Evolutionary conservation across 371 early-diverging fungal species (phyloP), one percentile per base, ranked within the genome.

Genomic region (Enteropsectra breve): DNA sequence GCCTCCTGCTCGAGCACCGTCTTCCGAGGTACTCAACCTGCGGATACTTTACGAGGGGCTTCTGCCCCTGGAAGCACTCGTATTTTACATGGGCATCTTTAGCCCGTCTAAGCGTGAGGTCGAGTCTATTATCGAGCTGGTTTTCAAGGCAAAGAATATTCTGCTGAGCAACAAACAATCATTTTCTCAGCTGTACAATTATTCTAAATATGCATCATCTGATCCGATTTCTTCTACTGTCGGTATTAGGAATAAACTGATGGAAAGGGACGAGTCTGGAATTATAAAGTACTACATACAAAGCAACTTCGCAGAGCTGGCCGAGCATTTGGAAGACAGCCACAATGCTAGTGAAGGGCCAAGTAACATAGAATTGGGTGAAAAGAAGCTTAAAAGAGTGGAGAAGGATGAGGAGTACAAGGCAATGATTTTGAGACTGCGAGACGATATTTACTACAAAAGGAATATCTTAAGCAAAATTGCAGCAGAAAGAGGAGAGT

Each of bases 81-180:
- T 30, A 2, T 66, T 60, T 23, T 32, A 50, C 4, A 47, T 47
- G 23, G 57, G 57, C n/a, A 28, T 47, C 47, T 36, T 45, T 29
- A 23, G 33, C 33, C 6, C 34, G 2, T 48, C 6, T 2, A 58
- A 33, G 18, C 8, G 3, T 5, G 57, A 56, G 23, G 2, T 56
- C 30, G 8, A 40, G 5, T 15, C 29, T 3, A 57, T 66, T 5
- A 28, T 53, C 15, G 36, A n/a, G 11, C 2, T 21, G 15, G 33
- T 66, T 23, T 4, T 66, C n/a, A 26, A 36, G 5, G 66, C 59
- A 26, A 66, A 66, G 30, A 36, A 34, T 2, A 57, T 56, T 26
- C 2, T 59, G 6, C 18, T 63, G 24, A 18, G 29, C 11, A 30
- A 66, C 26, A 2, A 6, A 3, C n/a, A n/a, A n/a, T n/a, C n/a